Evolutionary conservation across 257 asterid species (phyloP).

Genomic region (Fraxinus anomala): DNA sequence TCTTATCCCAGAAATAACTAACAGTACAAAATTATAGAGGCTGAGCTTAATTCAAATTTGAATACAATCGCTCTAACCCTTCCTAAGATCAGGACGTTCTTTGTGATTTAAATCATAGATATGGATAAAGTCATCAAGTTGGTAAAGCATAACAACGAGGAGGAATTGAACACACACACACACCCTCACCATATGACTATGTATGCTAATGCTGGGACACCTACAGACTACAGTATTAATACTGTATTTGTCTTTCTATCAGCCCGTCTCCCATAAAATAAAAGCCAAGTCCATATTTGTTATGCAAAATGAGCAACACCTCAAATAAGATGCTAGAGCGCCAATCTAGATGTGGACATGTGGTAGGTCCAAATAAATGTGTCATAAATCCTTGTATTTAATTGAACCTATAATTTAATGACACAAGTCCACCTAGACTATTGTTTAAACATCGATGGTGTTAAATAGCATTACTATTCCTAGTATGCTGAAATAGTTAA

Average conservation of each 20-base stretch:
- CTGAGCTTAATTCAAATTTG: neutral
- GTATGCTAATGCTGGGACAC: neutral
- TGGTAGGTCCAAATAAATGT: too few species aligned
- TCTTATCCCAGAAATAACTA: neutral
- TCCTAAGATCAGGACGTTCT: neutral
- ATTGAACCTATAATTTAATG: too few species aligned
- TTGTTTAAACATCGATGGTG: too few species aligned
- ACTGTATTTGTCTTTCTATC: too few species aligned
- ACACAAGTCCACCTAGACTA: too few species aligned
- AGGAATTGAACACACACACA: neutral
- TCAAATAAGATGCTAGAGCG: neutral
- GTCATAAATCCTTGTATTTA: too few species aligned
- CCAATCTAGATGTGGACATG: too few species aligned
- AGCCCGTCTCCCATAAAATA: constrained; percentile 28
- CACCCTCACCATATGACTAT: neutral
- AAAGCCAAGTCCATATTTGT: too few species aligned
- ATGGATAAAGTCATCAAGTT: neutral
- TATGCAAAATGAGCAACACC: neutral
- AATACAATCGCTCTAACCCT: neutral
- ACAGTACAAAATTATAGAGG: neutral
- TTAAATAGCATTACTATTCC: too few species aligned
- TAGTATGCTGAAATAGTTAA: neutral
- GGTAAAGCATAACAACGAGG: too few species aligned
- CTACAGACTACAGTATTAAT: too few species aligned
- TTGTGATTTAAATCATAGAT: neutral